Percentiles rank a stretch among this genome's conserved stretches.
phyloP scores from a whole-genome alignment of 208 protist species.

The Acanthamoeba sp. region DNA sequence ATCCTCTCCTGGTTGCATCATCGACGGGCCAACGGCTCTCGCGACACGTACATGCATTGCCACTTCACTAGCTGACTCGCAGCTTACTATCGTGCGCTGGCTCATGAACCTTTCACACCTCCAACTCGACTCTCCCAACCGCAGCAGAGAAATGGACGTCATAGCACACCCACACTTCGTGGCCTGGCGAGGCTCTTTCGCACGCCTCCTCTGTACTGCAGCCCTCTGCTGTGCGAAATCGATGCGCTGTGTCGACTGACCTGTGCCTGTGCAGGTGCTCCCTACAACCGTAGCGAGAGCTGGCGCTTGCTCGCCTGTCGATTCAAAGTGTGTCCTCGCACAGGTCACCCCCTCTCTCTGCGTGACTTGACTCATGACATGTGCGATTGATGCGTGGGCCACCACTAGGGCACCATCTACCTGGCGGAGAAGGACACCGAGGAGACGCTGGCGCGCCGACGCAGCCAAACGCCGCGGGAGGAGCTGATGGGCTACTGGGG shows the following conservation, averaged over 20 bases:
- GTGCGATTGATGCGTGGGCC: no score
- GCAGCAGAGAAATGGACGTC: background rate
- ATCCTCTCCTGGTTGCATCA: slow-evolving; percentile 39
- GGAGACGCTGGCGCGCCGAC: background rate
- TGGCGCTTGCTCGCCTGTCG: slow-evolving; percentile 41
- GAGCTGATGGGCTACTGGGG: slow-evolving; percentile 67
- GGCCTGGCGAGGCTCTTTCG: slow-evolving; percentile 20
- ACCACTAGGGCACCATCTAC: slow-evolving; percentile 48
- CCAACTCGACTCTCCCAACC: no score
- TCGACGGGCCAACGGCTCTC: background rate
- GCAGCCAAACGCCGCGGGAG: slow-evolving; percentile 27
- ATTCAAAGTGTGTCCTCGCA: no score
- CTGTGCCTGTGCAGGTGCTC: background rate
- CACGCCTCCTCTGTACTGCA: slow-evolving; percentile 18
- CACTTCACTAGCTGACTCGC: no score
- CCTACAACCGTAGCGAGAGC: slow-evolving; percentile 14
- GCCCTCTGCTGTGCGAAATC: no score
- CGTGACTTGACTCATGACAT: no score
- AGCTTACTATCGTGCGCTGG: no score
- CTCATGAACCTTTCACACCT: no score
- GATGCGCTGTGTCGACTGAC: background rate
- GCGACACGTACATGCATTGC: background rate
- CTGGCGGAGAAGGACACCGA: background rate
- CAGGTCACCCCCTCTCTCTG: no score
- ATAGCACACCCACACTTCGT: slow-evolving; percentile 15